Evolutionary conservation across 495 filamentous ascomycete species (phyloP).

Genomic region (Penicillium verhagenii): DNA sequence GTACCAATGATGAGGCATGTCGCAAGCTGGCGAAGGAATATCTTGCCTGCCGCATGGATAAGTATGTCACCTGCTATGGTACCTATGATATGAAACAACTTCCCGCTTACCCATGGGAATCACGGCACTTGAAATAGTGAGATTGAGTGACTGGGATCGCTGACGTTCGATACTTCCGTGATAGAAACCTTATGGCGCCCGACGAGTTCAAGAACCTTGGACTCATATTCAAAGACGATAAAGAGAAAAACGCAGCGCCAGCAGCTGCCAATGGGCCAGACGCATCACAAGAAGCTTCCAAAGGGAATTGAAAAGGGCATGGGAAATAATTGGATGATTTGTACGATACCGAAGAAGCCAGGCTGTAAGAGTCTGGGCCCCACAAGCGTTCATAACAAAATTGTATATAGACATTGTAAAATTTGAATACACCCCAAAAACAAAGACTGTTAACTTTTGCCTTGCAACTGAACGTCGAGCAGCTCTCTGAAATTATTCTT

Average conservation of each 20-base stretch:
- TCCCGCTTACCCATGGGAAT: not conserved
- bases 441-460: no score
- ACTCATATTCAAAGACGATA: slow-evolving; percentile 58
- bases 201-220: slow-evolving; percentile 93
- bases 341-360: slow-evolving; percentile 21
- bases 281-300: not conserved
- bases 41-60: slow-evolving; percentile 89
- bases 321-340: slow-evolving; percentile 1
- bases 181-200: slow-evolving; percentile 89
- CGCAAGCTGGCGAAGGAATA: slow-evolving; percentile 84
- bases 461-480: no score
- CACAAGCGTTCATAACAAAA: slow-evolving; percentile 1
- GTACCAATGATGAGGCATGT: slow-evolving; percentile 83
- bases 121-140: not conserved
- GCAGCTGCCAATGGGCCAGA: slow-evolving; percentile 1
- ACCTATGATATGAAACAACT: not conserved
- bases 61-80: slow-evolving; percentile 50
- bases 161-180: slow-evolving; percentile 2
- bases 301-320: slow-evolving; percentile 7
- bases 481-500: no score
- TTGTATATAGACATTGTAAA: slow-evolving; percentile 25
- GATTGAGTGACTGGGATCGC: not conserved
- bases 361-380: slow-evolving; percentile 6
- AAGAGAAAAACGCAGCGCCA: slow-evolving; percentile 8
- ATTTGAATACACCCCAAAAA: slow-evolving; percentile 1